Conservation (phyloP, 2,329 filamentous ascomycete species). For the Curvularia sp. region DNA sequence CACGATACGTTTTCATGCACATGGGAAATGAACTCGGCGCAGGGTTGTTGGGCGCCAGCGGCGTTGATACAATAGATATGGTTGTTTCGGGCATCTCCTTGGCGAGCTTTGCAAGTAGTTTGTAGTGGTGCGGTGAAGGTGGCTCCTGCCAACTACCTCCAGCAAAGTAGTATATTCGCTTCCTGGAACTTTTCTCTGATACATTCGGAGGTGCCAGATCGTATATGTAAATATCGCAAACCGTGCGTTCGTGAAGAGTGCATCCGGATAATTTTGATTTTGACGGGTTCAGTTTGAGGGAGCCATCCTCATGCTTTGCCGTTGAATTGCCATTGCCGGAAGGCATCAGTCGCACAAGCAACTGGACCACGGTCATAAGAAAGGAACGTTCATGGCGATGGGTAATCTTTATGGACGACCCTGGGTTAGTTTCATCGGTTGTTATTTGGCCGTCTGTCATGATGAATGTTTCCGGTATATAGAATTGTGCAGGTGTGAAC, state of each 20-base stretch:
- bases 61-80: slow-evolving; percentile 60
- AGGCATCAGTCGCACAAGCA: slow-evolving; percentile 49
- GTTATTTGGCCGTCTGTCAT: slow-evolving; percentile 7
- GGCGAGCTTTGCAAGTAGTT: slow-evolving; percentile 56
- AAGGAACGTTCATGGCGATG: slow-evolving; percentile 50
- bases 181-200: slow-evolving; percentile 22
- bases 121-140: slow-evolving; percentile 61
- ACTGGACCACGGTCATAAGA: slow-evolving; percentile 50
- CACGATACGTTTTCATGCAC: slow-evolving; percentile 56
- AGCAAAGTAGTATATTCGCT: slow-evolving; percentile 61
- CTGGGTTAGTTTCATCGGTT: slow-evolving; percentile 2
- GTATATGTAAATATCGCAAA: slow-evolving; percentile 57
- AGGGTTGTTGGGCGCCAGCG: slow-evolving; percentile 61
- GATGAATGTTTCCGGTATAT: not conserved
- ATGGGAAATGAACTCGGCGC: slow-evolving; percentile 58
- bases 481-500: not conserved
- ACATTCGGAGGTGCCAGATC: slow-evolving; percentile 46
- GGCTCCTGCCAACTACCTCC: slow-evolving; percentile 65
- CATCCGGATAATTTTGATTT: slow-evolving; percentile 44
- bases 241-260: slow-evolving; percentile 50
- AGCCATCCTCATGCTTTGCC: slow-evolving; percentile 50
- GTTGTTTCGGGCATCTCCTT: slow-evolving; percentile 50
- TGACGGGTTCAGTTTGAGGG: slow-evolving; percentile 49
- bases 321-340: slow-evolving; percentile 42
- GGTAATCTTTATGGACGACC: slow-evolving; percentile 42